Percentiles rank a stretch among this genome's conserved stretches.
These are phyloP conservation scores for Galeopsis tetrahit DNA, from an alignment of 257 asterid species.

Conservation along the genomic window DNA sequence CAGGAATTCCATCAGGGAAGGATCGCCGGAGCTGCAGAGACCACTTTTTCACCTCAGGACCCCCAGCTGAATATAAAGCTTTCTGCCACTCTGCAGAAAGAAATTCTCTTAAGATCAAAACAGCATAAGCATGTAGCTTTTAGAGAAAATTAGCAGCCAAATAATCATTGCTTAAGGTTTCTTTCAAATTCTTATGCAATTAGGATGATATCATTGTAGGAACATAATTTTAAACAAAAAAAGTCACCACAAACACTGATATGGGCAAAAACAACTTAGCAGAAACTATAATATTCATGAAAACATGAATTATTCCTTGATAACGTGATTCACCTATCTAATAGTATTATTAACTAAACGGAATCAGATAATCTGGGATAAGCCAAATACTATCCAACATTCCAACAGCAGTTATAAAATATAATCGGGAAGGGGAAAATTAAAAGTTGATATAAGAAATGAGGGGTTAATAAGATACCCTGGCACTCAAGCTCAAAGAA, in stretches of 20 bases:
- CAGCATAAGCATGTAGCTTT: constrained; percentile 8
- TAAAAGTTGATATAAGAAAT: constrained; percentile 20
- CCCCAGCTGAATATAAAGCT: constrained; percentile 92
- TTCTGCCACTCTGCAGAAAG: constrained; percentile 93
- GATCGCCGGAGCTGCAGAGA: constrained; percentile 92
- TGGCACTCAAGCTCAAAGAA: constrained; percentile 99
- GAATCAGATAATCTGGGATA: not conserved
- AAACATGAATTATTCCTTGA: constrained; percentile 1
- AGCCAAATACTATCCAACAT: constrained; percentile 5
- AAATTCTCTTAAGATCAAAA: constrained; percentile 28
- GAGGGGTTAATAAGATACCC: constrained; percentile 49
- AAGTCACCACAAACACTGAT: constrained; percentile 4
- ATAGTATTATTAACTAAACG: constrained; percentile 3
- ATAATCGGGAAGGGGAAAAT: constrained; percentile 14
- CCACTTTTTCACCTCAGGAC: constrained; percentile 97
- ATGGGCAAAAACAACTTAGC: not conserved
- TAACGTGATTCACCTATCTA: constrained; percentile 15
- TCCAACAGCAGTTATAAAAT: not conserved
- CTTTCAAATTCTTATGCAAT: constrained; percentile 1
- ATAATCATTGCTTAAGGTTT: constrained; percentile 23
- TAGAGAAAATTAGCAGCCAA: constrained; percentile 9
- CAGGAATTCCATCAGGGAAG: constrained; percentile 81
- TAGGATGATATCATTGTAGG: not conserved
- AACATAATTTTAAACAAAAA: not conserved
- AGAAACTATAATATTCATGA: not conserved